Conservation (phyloP, 169 alveolate genomes). For the Eimeria sp. region DNA sequence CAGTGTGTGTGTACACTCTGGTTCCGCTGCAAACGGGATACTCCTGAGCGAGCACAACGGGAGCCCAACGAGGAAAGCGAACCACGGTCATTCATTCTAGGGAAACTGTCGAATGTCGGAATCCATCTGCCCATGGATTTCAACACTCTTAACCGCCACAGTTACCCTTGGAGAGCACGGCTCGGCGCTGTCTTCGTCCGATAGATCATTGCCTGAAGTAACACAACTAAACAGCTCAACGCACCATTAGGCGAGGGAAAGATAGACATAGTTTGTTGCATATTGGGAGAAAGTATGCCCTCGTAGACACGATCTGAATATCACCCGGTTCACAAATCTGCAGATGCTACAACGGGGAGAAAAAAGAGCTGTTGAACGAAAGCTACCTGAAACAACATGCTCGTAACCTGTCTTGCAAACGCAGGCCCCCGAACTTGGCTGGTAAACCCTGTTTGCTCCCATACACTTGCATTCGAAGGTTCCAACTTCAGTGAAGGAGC, state of each 20-base stretch:
- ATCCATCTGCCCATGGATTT: not conserved
- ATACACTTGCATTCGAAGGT: conserved; percentile 30
- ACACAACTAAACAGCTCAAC: not conserved
- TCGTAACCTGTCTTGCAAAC: conserved; percentile 49
- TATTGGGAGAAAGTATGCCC: not conserved
- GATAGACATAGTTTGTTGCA: not conserved
- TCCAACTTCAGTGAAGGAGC: conserved; percentile 52
- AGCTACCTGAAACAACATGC: not conserved
- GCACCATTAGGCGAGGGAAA: not conserved
- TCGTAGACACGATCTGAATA: not conserved
- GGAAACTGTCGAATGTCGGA: not conserved
- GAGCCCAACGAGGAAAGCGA: not conserved
- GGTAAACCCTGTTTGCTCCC: conserved; percentile 66
- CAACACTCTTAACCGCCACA: not conserved
- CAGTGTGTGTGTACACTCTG: conserved; percentile 36
- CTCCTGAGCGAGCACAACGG: conserved; percentile 11
- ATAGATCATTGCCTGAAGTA: conserved; percentile 40
- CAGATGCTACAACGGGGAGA: not conserved
- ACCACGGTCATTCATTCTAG: not conserved
- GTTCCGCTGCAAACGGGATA: conserved; percentile 46
- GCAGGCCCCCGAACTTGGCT: conserved; percentile 38
- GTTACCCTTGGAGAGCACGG: conserved; percentile 48
- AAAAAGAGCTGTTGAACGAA: not conserved
- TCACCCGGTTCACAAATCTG: not conserved
- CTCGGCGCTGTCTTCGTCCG: conserved; percentile 53